Base-by-base conservation (phyloP, 78 protist species). In the Dictyostelium firmibasis region DNA sequence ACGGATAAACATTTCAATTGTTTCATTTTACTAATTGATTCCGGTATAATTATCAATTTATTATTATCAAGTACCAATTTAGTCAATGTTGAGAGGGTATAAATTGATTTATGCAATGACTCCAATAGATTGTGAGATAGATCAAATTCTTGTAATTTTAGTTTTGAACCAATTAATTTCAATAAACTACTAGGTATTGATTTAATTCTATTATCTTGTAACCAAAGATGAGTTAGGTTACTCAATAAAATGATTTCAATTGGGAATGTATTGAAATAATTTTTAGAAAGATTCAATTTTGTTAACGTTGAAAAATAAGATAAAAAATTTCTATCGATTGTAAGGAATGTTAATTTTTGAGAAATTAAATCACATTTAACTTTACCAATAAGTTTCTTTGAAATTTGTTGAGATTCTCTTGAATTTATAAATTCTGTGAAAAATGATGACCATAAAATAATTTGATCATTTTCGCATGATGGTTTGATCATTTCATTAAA, bases 201-300 rank as follows among this genome's bases (percentile, higher is more conserved):
- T 31, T 81, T 81, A 69, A 89, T 89, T 41, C 94, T 72, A 38
- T 89, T 89, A 27, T 81, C 94, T 10, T 75, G 18, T 13, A 89
- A 78, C 36, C 36, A 50, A 20, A 89, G 36, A 50, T 27, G 43
- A 10, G 47, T 41, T 0, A 89, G 36, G 47, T 81, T 89, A 47
- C 72, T 47, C 16, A 89, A 81, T 33, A 89, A 44, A 31, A 89
- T 33, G 18, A 78, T 11, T 7, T 89, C 94, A 25, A 81, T 44
- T 25, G 94, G 94, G 76, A 89, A 89, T 0, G 87, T 64, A 25
- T 89, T 89, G 86, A 89, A 70, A 33, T 33, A 81, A 35, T 89
- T 89, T 20, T 64, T 36, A 1, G 94, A 81, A 2, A 89, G 25
- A 62, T 89, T 75, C 9, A 89, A 14, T 2, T 62, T 29, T 1